Base-by-base conservation (phyloP, 345 rosid genomes). In the Brassica nigra region DNA sequence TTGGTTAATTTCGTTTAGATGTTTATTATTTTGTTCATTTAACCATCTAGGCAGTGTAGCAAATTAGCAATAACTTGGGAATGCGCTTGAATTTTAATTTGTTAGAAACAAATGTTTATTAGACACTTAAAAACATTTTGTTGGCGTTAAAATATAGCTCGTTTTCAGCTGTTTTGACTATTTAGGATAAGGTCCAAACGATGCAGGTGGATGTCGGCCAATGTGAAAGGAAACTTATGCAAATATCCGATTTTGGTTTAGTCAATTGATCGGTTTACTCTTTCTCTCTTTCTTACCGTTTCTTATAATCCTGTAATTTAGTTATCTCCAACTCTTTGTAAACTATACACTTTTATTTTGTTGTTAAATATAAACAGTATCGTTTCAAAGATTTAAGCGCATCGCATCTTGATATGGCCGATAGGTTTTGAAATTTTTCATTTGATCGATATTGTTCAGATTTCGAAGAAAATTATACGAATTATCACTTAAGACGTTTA, bases 171-270 rank as follows among this genome's bases (percentile, higher is more conserved):
- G 11, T 65, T 75, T 31, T 68, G 62, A 31, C 49, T 67, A 8
- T 42, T 1, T 8, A 33, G 52, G 54, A 42, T 75, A 54, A 66
- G 18, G 78, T 66, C 61, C 61, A 68, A 76, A 39, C 37, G 54
- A 69, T 15, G 66, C 47, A 66, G 77, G 72, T 66, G 55, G 71
- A 72, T 36, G 72, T 71, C 3, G 73, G 63, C 67, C 68, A 58
- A 78, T 78, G 77, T 73, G 73, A 78, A 78, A 15, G 34, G 34
- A 64, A 55, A 29, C 28, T 29, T 37, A 65, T 12, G 76, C 67
- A 65, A 67, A 42, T 65, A 66, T 73, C 74, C 78, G 63, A 33
- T 73, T 72, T 30, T 73, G 54, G 63, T 66, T 66, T 42, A 74
- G 77, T 70, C 31, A 6, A 70, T 29, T 6, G 31, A 59, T 42